These are phyloP conservation scores for Ogataea paradorogensis DNA, from an alignment of 805 yeast species.

Conservation along the genomic window DNA sequence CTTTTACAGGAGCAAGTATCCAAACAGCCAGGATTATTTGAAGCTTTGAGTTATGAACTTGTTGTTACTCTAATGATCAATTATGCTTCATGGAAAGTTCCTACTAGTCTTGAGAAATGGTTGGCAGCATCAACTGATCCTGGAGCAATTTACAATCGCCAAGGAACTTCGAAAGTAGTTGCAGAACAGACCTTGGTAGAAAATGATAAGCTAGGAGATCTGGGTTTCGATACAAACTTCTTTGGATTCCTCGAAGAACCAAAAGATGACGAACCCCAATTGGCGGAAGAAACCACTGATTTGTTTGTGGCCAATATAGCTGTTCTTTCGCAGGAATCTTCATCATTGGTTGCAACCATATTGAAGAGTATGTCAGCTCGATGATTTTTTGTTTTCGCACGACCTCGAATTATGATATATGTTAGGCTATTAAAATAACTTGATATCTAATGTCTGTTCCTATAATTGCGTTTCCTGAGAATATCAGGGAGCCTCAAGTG, in stretches of 20 bases:
- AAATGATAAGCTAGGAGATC: conserved; percentile 15
- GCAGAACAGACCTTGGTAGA: conserved; percentile 6
- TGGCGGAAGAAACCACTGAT: neutral
- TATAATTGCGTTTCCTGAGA: conserved; percentile 35
- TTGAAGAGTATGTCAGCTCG: conserved; percentile 4
- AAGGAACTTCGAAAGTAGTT: conserved; percentile 11
- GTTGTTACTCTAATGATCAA: conserved; percentile 23
- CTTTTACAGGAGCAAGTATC: conserved; percentile 12
- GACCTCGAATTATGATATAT: conserved; percentile 2
- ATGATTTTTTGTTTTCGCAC: conserved; percentile 4
- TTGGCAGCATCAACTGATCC: conserved; percentile 19
- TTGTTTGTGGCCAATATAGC: conserved; percentile 6
- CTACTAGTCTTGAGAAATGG: conserved; percentile 24
- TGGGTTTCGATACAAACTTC: conserved; percentile 26
- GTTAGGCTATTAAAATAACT: conserved; percentile 6
- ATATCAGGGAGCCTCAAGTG: conserved; percentile 10
- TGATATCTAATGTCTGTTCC: conserved; percentile 19
- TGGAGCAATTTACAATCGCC: conserved; percentile 21
- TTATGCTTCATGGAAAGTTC: conserved; percentile 23
- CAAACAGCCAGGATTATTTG: conserved; percentile 16
- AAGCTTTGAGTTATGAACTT: conserved; percentile 23
- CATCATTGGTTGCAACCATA: conserved; percentile 4
- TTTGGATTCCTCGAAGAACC: conserved; percentile 33
- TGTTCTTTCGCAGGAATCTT: conserved; percentile 4
- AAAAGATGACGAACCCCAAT: conserved; percentile 13